Evolutionary conservation across 2,329 filamentous ascomycete genomes (phyloP).

Genomic region (Grosmannia serpens): DNA sequence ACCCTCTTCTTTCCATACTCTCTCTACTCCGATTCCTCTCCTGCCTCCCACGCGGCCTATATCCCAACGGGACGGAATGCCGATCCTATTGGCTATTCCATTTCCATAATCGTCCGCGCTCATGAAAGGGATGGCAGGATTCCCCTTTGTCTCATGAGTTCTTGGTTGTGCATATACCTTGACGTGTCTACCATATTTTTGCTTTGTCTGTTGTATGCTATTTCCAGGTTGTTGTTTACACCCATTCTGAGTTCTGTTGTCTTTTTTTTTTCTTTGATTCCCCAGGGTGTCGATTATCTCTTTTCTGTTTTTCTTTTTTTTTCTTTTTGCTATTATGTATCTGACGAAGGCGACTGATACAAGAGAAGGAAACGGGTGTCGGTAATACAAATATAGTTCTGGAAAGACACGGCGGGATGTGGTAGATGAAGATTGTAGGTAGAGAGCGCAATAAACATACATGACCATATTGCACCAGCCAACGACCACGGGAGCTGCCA

Average conservation of each 20-base stretch:
- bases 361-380: not conserved
- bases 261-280: slow-evolving; percentile 9
- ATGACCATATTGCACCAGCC: not conserved
- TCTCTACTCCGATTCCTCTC: not conserved
- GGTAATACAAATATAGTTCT: not conserved
- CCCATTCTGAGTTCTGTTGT: not conserved
- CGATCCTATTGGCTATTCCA: not conserved
- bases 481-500: not conserved
- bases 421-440: not conserved
- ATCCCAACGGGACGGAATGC: not conserved
- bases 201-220: not conserved
- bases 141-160: not conserved
- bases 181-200: not conserved
- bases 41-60: not conserved
- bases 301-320: not conserved
- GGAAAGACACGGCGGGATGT: not conserved
- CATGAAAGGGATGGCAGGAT: not conserved
- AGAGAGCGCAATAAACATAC: not conserved
- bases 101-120: not conserved
- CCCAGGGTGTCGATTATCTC: slow-evolving; percentile 2
- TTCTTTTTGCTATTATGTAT: not conserved
- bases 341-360: not conserved
- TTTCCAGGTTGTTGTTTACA: not conserved
- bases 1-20: not conserved
- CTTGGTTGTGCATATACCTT: not conserved